phyloP scores from a whole-genome alignment of 306 rosid genomes.

The Cajanus cajan region DNA sequence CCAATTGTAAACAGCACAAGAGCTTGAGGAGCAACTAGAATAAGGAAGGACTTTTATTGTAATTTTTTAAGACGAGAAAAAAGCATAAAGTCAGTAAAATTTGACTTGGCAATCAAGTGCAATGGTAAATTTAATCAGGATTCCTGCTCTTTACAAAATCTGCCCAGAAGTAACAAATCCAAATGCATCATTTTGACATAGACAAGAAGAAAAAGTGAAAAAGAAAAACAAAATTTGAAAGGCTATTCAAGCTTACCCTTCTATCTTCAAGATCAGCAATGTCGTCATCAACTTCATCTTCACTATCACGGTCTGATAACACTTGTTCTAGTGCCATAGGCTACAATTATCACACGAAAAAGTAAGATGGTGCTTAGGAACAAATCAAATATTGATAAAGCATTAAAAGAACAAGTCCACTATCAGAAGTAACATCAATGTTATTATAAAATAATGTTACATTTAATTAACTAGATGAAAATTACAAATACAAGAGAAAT shows the following conservation, averaged over 20 bases:
- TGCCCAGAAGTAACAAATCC: not conserved
- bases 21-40: constrained; percentile 6
- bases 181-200: constrained; percentile 30
- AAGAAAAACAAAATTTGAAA: not conserved
- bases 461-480: not conserved
- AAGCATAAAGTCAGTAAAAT: constrained; percentile 14
- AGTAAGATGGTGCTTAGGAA: not conserved
- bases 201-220: not conserved
- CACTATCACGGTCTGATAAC: constrained; percentile 84
- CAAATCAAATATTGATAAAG: constrained; percentile 18
- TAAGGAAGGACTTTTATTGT: not conserved
- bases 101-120: not conserved
- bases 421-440: not conserved
- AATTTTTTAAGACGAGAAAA: not conserved
- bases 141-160: constrained; percentile 5
- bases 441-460: not conserved
- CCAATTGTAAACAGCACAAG: constrained; percentile 14
- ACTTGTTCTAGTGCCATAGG: constrained; percentile 92
- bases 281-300: constrained; percentile 89
- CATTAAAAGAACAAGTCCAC: constrained; percentile 3
- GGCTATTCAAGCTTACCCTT: constrained; percentile 61
- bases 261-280: constrained; percentile 96
- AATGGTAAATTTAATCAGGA: constrained; percentile 2
- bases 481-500: not conserved
- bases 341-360: constrained; percentile 44